Conservation (phyloP, 176 grass and related monocot species). For the Avena atlantica region DNA sequence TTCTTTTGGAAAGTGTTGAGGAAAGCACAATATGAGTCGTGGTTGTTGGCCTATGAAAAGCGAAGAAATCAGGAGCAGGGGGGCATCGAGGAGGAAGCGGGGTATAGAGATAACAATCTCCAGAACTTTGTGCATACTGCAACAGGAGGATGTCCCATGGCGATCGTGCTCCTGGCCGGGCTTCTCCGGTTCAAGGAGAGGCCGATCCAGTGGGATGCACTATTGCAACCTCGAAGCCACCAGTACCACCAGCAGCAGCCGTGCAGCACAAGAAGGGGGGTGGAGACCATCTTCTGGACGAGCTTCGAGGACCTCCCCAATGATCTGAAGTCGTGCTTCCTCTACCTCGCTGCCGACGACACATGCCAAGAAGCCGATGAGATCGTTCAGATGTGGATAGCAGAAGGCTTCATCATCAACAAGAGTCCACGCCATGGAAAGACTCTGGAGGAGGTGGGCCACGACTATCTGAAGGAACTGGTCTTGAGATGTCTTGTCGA, state of each 20-base stretch:
- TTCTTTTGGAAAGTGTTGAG: conserved; percentile 19
- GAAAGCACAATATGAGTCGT: conserved; percentile 3
- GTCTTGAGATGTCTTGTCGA: conserved; percentile 26
- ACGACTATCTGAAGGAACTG: conserved; percentile 7
- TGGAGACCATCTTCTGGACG: conserved; percentile 29
- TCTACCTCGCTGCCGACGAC: conserved; percentile 15
- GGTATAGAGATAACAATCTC: neutral
- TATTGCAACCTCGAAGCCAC: neutral
- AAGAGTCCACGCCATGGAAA: neutral
- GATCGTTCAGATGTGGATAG: conserved; percentile 19
- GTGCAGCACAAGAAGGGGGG: neutral
- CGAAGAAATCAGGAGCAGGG: neutral
- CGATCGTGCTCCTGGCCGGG: conserved; percentile 33
- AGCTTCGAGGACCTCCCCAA: conserved; percentile 36
- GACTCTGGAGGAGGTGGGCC: conserved; percentile 33
- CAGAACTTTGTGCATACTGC: neutral
- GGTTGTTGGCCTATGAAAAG: neutral
- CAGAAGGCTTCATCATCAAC: conserved; percentile 36
- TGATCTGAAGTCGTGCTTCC: conserved; percentile 35
- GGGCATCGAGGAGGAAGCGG: neutral
- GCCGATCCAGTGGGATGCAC: neutral
- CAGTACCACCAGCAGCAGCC: neutral
- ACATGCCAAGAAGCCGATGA: neutral
- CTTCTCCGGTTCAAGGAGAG: conserved; percentile 37
- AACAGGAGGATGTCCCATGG: conserved; percentile 35